phyloP scores from a whole-genome alignment of 352 stramenopile genomes.

The Lagenidium giganteum region DNA sequence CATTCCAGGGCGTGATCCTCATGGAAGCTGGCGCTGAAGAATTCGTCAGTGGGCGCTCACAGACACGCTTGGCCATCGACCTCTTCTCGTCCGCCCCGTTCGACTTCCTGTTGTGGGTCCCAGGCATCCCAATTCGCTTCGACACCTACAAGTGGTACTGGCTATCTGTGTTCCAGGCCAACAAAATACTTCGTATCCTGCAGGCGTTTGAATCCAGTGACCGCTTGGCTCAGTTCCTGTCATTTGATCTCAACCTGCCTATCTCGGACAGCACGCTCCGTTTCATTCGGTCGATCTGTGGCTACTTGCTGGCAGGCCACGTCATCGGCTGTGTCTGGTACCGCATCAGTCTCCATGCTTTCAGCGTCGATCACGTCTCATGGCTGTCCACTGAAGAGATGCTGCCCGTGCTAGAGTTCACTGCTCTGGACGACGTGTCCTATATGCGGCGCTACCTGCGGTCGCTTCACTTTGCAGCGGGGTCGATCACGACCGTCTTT shows the following conservation, averaged over 20 bases:
- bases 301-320: slow-evolving; percentile 53
- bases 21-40: slow-evolving; percentile 8
- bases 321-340: slow-evolving; percentile 75
- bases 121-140: slow-evolving; percentile 19
- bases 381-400: slow-evolving; percentile 55
- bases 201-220: slow-evolving; percentile 45
- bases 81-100: slow-evolving; percentile 33
- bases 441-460: slow-evolving; percentile 43
- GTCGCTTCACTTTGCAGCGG: slow-evolving; percentile 49
- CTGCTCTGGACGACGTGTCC: slow-evolving; percentile 29
- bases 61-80: slow-evolving; percentile 17
- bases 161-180: slow-evolving; percentile 47
- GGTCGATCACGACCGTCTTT: slow-evolving; percentile 66
- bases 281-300: slow-evolving; percentile 38
- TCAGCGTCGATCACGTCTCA: slow-evolving; percentile 38
- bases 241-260: slow-evolving; percentile 42
- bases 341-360: slow-evolving; percentile 33
- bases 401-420: slow-evolving; percentile 42
- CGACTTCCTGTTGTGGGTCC: slow-evolving; percentile 45
- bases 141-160: slow-evolving; percentile 43
- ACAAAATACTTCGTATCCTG: slow-evolving; percentile 51
- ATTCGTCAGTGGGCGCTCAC: background rate
- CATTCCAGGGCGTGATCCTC: slow-evolving; percentile 39
- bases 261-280: slow-evolving; percentile 42
- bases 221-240: slow-evolving; percentile 43